Evolutionary conservation across 192 early-diverging fungal species (phyloP).

Genomic region (Lobosporangium transversale): DNA sequence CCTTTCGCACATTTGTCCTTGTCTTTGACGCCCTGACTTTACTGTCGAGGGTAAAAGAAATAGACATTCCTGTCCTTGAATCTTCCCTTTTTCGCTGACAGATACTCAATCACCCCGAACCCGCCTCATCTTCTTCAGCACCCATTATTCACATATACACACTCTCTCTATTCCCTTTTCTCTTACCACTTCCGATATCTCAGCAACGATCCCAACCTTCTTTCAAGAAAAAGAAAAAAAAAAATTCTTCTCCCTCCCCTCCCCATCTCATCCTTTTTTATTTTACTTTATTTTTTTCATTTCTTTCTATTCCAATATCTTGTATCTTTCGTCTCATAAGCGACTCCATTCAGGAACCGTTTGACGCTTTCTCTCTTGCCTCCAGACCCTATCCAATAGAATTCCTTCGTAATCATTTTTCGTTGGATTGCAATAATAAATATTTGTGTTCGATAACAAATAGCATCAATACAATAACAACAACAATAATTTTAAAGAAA

Average conservation of each 20-base stretch:
- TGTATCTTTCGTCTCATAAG: not conserved
- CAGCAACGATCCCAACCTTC: no score
- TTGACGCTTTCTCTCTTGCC: not conserved
- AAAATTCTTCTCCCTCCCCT: no score
- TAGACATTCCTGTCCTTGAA: not conserved
- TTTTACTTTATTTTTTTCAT: no score
- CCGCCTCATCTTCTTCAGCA: not conserved
- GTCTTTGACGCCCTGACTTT: not conserved
- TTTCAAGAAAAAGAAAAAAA: no score
- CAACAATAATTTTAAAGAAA: no score
- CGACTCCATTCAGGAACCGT: not conserved
- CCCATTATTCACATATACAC: not conserved
- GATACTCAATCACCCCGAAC: slow-evolving; percentile 1
- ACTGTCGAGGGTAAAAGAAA: not conserved
- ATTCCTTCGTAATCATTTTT: no score
- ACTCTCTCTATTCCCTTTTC: not conserved
- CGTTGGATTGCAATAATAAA: no score
- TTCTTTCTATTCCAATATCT: no score
- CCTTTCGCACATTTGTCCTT: not conserved
- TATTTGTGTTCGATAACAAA: no score
- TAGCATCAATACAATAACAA: no score
- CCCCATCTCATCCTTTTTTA: no score
- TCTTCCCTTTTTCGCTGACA: not conserved
- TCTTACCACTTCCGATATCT: no score
- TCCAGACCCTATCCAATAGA: not conserved